Percentiles rank a stretch among this genome's conserved stretches.
Conservation (phyloP, 2,329 filamentous ascomycete genomes). For the Curvularia eragrostidis region DNA sequence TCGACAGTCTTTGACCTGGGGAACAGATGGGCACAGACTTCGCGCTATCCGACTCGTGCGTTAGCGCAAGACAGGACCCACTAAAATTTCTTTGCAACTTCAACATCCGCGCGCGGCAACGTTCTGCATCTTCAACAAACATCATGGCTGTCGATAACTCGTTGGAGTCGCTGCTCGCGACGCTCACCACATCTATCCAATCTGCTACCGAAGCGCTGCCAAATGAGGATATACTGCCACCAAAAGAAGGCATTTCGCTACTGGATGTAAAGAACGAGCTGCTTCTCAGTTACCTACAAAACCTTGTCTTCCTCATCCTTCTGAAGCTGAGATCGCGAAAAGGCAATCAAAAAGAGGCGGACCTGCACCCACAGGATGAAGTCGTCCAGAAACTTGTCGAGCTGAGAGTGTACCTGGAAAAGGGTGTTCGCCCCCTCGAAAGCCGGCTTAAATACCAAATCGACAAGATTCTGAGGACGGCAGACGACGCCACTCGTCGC, state of each 20-base stretch:
- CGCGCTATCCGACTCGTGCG: not conserved
- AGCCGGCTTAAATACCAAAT: slow-evolving; percentile 93
- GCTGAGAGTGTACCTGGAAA: slow-evolving; percentile 89
- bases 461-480: slow-evolving; percentile 89
- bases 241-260: slow-evolving; percentile 87
- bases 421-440: slow-evolving; percentile 88
- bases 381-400: slow-evolving; percentile 89
- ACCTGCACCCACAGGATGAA: slow-evolving; percentile 63
- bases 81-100: slow-evolving; percentile 27
- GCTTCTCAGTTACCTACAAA: slow-evolving; percentile 94
- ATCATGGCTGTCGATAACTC: slow-evolving; percentile 51
- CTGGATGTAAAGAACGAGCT: slow-evolving; percentile 97
- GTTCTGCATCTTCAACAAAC: slow-evolving; percentile 10
- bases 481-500: slow-evolving; percentile 67
- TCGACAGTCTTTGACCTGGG: not conserved
- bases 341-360: slow-evolving; percentile 43
- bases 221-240: slow-evolving; percentile 69
- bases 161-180: slow-evolving; percentile 50
- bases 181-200: slow-evolving; percentile 67
- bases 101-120: slow-evolving; percentile 7
- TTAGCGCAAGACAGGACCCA: slow-evolving; percentile 11
- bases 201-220: slow-evolving; percentile 62
- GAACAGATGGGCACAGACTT: slow-evolving; percentile 1
- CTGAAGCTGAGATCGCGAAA: slow-evolving; percentile 68
- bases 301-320: slow-evolving; percentile 85